Base-by-base conservation (phyloP, 208 protist species). In the Acanthamoeba triangularis region DNA sequence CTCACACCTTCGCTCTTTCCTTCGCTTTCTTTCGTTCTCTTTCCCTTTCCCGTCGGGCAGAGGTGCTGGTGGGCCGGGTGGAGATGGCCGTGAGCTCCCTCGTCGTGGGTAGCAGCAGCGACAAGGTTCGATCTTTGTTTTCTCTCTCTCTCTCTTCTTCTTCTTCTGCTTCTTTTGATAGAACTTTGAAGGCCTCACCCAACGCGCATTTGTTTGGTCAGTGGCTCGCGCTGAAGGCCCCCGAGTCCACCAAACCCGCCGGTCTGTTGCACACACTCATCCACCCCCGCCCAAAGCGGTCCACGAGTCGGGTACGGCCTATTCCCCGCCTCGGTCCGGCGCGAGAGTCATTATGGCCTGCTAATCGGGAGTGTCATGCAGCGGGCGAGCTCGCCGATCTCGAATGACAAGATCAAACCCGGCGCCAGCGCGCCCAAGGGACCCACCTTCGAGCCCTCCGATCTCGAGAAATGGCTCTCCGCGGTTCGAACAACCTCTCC, bases 401-500 rank as follows among this genome's bases (percentile, higher is more conserved):
- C 8, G 74, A 10, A 37, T 4, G 25, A 37, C 41, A 84, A 67
- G 61, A 67, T 67, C 61, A 25, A 30, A 2, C 25, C 61, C 25
- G 61, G 61, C 16, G 25, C 16, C 14, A 65, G 25, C 59, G 28
- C 61, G 28, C 61, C 61, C 61, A 67, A 67, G 61, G 35, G 41
- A 16, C 74, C 74, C 35, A 84, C 74, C 44, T 52, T 84, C 44
- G 74, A 84, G 74, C 74, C 74, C 44, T 84, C 74, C 35, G 74
- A 44, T 7, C 44, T 84, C 23, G n/a, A 84, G 30, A 84, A 84
- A 37, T 84, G 74, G 74, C 74, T 84, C n/a, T 52, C 74, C 25
- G 23, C 74, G 23, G 74, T 54, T 54, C 41, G n/a, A n/a, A n/a
- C n/a, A n/a, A n/a, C n/a, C n/a, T n/a, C n/a, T n/a, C n/a, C n/a